Evolutionary conservation across 1,139 yeast species (phyloP).

Genomic region (Saccharomyces hybrid): DNA sequence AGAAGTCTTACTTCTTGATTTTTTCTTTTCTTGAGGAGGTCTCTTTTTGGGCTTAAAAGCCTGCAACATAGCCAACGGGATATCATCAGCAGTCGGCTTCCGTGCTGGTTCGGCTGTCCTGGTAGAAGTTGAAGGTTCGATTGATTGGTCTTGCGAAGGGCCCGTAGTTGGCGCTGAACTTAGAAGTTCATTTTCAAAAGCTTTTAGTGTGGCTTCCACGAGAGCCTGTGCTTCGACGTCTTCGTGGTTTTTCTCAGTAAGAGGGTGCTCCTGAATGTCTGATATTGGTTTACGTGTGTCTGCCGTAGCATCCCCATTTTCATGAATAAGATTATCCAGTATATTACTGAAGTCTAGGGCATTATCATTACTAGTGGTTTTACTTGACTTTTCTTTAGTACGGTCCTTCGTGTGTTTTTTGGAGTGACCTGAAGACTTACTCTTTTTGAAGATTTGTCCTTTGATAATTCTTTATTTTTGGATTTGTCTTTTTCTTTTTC

Average conservation of each 20-base stretch:
- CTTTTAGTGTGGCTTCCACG: slow-evolving; percentile 30
- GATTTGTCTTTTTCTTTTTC: slow-evolving; percentile 14
- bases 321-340: neutral
- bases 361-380: slow-evolving; percentile 13
- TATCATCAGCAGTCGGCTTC: slow-evolving; percentile 1
- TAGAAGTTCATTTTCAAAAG: slow-evolving; percentile 28
- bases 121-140: neutral
- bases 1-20: slow-evolving; percentile 7
- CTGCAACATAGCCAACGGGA: neutral
- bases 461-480: slow-evolving; percentile 9
- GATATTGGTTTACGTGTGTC: slow-evolving; percentile 1
- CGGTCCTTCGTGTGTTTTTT: slow-evolving; percentile 1
- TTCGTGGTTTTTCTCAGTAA: slow-evolving; percentile 6
- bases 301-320: neutral
- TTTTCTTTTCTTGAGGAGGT: neutral
- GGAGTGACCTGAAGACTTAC: neutral
- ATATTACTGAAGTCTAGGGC: slow-evolving; percentile 1
- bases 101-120: neutral
- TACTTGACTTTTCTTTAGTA: neutral
- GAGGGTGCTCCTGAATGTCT: slow-evolving; percentile 1
- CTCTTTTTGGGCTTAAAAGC: neutral
- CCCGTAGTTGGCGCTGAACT: slow-evolving; percentile 12
- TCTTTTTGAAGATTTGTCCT: slow-evolving; percentile 7
- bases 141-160: slow-evolving; percentile 6
- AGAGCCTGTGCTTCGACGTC: slow-evolving; percentile 30